Evolutionary conservation across 768 basidiomycete genomes (phyloP), one percentile per base, ranked within the genome.

Genomic region (Phanerochaete carnosa): DNA sequence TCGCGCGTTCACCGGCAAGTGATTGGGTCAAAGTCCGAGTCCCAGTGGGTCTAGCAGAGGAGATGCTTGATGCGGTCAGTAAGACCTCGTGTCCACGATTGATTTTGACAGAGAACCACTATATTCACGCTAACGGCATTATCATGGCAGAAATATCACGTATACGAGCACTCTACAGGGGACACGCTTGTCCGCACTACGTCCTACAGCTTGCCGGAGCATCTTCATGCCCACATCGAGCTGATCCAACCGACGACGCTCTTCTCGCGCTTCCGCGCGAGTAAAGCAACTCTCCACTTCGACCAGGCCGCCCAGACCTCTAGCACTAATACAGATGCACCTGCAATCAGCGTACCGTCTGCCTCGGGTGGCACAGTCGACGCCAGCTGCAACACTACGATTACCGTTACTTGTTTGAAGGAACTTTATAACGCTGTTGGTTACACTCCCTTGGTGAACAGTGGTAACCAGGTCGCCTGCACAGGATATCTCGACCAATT

Each of bases 181-280:
- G 83, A 85, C 30, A 70, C 76, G 15, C 69, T 89, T 35, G 74
- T 89, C 61, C 82, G 90, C 57, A 87, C 90, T n/a, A 85, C 83
- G 3, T 76, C 75, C 60, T 91, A 89, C 74, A 86, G 83, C 65
- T 79, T 92, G 19, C 89, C 89, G 0, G 76, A 77, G 49, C 62
- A 80, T 58, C 71, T 90, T 49, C 79, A 85, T 64, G 73, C 75
- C 2, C 87, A 90, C 66, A 69, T 90, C 58, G 87, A 89, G 37
- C 71, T 90, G 30, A 75, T 91, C 29, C 87, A 90, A 62, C 89
- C 89, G 0, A 90, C 89, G 2, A 90, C 88, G 1, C 79, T 83
- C 70, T 91, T 90, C 65, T 74, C 78, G 45, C 79, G 79, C 59
- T 72, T 75, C 61, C 81, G 77, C 62, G 71, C 72, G 8, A 72